Evolutionary conservation across 2,329 filamentous ascomycete genomes (phyloP), one percentile per base, ranked within the genome.

Genomic region (Trichoderma arundinaceum): DNA sequence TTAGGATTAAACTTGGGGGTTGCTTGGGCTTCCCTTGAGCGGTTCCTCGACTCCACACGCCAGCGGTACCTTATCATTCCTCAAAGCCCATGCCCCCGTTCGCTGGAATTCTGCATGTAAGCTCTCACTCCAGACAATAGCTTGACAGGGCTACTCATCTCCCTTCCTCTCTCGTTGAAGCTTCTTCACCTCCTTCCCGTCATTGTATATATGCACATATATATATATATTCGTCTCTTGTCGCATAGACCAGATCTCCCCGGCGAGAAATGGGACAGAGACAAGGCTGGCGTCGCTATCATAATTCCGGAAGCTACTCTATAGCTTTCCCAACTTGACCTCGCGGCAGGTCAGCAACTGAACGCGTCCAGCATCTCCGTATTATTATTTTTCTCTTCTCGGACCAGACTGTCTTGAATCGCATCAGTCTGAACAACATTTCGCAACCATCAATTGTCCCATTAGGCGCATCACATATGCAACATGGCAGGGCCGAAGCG

Each of bases 181-280:
- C 48, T 64, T 54, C 41, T 10, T 38, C 35, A 8, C 49, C 49
- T 13, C 49, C 39, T 35, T 46, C 32, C 10, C 39, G 2, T 28
- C 39, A 7, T 46, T 6, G 12, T 62, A 19, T 43, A 7, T 22
- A 43, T n/a, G 9, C 3, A 22, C 3, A 22, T 43, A 17, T 9
- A 3, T 44, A 32, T 52, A 52, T 43, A 39, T 38, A 28, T 22
- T 19, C n/a, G 33, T 22, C 15, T 19, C 39, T n/a, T 19, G 17
- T 46, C 28, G 15, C 48, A 19, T 32, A 54, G 8, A 54, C 38
- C 9, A 46, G 52, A 9, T 48, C n/a, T 19, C n/a, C 52, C 35
- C 33, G 43, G 48, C 56, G 54, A 65, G 63, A 60, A 65, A 65
- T 65, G 63, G 56, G 63, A 65, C 54, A 35, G 19, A 46, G 44